Evolutionary conservation across 768 basidiomycete species (phyloP).

Genomic region (Mycena haematopus): DNA sequence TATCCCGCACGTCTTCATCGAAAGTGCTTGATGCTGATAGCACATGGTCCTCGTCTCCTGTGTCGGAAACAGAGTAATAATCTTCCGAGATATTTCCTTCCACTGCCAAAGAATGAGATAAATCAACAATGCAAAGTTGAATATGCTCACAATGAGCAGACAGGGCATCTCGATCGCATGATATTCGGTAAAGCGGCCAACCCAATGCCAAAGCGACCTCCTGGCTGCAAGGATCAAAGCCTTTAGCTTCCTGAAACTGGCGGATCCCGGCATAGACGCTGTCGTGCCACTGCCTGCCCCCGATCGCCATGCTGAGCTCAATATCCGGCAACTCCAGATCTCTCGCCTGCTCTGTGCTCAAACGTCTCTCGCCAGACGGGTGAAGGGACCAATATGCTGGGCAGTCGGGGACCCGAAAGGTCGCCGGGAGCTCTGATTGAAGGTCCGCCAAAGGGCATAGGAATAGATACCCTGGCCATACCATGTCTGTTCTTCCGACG

Average conservation of each 20-base stretch:
- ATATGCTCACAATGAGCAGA: too few relatives aligned
- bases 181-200: too few relatives aligned
- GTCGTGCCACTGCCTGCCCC: not conserved
- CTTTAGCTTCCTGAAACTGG: not conserved
- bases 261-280: not conserved
- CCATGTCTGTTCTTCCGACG: not conserved
- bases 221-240: too few relatives aligned
- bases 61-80: not conserved
- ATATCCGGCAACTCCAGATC: not conserved
- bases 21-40: too few relatives aligned
- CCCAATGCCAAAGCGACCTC: too few relatives aligned
- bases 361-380: not conserved
- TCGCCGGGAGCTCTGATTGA: not conserved
- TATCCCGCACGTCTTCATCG: too few relatives aligned
- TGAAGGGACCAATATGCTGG: not conserved
- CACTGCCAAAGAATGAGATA: too few relatives aligned
- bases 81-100: too few relatives aligned
- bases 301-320: not conserved
- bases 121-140: too few relatives aligned
- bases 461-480: not conserved
- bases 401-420: not conserved
- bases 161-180: too few relatives aligned
- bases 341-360: not conserved
- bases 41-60: too few relatives aligned
- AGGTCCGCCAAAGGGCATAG: conserved; percentile 1